phyloP scores from a whole-genome alignment of 192 early-diverging fungal genomes.

The Coemansia sp. region DNA sequence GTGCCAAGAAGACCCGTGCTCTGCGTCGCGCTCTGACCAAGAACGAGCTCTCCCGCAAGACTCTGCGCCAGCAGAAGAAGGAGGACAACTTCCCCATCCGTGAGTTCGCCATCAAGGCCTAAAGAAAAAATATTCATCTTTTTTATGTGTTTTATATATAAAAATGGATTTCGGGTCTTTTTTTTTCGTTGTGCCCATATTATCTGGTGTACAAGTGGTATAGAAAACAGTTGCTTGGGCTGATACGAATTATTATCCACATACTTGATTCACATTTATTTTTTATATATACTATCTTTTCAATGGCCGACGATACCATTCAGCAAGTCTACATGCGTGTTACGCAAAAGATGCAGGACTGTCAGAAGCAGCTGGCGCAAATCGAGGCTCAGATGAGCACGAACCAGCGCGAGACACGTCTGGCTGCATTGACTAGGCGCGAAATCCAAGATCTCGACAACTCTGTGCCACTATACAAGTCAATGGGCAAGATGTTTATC shows the following conservation, averaged over 20 bases:
- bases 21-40: conserved; percentile 93
- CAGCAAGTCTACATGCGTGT: conserved; percentile 52
- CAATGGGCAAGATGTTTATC: conserved; percentile 58
- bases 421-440: conserved; percentile 46
- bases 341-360: conserved; percentile 46
- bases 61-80: conserved; percentile 89
- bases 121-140: conserved; percentile 29
- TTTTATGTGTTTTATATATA: conserved; percentile 4
- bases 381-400: conserved; percentile 46
- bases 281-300: neutral
- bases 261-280: too few species aligned
- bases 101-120: conserved; percentile 90
- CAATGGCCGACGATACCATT: conserved; percentile 38
- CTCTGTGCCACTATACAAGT: conserved; percentile 41
- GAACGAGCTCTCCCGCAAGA: conserved; percentile 79
- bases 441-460: conserved; percentile 43
- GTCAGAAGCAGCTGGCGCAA: conserved; percentile 45
- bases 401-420: conserved; percentile 52
- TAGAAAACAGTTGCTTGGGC: too few species aligned
- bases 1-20: conserved; percentile 98
- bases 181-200: neutral
- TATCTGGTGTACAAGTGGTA: neutral
- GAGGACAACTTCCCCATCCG: conserved; percentile 86
- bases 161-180: neutral
- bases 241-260: too few species aligned